Evolutionary conservation across 768 basidiomycete genomes (phyloP).

Genomic region (Boletus reticuloceps): DNA sequence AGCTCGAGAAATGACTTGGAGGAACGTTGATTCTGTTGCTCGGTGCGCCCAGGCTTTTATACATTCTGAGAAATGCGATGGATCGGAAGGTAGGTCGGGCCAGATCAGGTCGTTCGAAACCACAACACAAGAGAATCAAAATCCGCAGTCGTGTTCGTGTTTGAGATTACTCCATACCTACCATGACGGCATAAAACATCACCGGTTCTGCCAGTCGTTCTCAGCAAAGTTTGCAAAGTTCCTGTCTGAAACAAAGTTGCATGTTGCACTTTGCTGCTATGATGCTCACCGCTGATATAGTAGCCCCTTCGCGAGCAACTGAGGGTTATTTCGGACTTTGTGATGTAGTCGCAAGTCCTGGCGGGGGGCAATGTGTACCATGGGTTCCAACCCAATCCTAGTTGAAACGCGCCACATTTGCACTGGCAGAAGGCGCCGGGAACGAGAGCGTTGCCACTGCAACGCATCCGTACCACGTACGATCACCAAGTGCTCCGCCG

Average conservation of each 20-base stretch:
- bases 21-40: too few relatives aligned
- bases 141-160: slow-evolving; percentile 7
- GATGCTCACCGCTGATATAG: not conserved
- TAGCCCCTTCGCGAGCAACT: too few relatives aligned
- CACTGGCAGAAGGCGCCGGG: too few relatives aligned
- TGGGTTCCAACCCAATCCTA: too few relatives aligned
- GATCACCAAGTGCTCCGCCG: too few relatives aligned
- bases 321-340: too few relatives aligned
- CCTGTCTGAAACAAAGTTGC: too few relatives aligned
- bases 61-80: not conserved
- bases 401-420: too few relatives aligned
- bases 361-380: too few relatives aligned
- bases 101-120: not conserved
- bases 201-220: not conserved
- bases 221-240: not conserved
- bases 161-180: not conserved
- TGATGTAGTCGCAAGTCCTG: too few relatives aligned
- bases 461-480: too few relatives aligned
- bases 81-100: not conserved
- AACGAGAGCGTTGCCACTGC: too few relatives aligned
- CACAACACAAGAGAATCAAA: not conserved
- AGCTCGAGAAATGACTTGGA: not conserved
- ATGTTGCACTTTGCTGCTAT: not conserved
- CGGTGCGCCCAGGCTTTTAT: slow-evolving; percentile 5
- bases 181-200: not conserved